phyloP scores from a whole-genome alignment of 2,329 filamentous ascomycete genomes.

The Blastomyces gilchristii region DNA sequence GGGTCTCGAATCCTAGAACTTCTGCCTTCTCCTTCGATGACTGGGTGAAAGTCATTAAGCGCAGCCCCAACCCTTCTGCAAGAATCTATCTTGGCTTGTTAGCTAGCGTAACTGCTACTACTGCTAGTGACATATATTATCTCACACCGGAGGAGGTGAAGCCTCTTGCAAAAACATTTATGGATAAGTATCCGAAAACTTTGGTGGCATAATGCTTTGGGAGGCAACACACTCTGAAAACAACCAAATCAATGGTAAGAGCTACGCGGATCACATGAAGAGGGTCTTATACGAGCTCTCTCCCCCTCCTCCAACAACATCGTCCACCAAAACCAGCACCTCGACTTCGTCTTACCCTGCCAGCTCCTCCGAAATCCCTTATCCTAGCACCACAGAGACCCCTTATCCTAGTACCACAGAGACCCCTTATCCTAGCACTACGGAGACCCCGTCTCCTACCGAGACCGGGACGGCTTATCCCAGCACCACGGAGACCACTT shows the following conservation, averaged over 20 bases:
- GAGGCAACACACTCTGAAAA: constrained; percentile 16
- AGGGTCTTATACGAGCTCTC: constrained; percentile 10
- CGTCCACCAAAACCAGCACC: constrained; percentile 6
- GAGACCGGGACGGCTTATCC: no score
- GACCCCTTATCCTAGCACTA: no score
- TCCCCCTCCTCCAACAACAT: constrained; percentile 15
- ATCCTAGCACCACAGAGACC: not conserved
- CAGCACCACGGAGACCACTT: not conserved
- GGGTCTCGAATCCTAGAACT: constrained; percentile 23
- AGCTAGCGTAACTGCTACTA: constrained; percentile 24
- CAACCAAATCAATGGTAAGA: constrained; percentile 12
- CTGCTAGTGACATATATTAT: constrained; percentile 31
- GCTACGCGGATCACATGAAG: constrained; percentile 18
- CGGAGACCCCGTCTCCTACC: not conserved
- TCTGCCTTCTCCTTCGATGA: constrained; percentile 38
- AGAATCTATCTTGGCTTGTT: constrained; percentile 48
- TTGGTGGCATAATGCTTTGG: constrained; percentile 49
- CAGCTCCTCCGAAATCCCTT: no score
- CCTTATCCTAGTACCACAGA: not conserved
- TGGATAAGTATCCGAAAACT: constrained; percentile 33
- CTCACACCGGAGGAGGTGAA: constrained; percentile 39
- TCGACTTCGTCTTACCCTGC: not conserved
- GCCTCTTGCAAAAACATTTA: constrained; percentile 36
- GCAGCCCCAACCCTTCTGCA: constrained; percentile 32
- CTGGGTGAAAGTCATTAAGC: constrained; percentile 35